Conservation (phyloP, 495 filamentous ascomycete species). For the Neurospora sp. region DNA sequence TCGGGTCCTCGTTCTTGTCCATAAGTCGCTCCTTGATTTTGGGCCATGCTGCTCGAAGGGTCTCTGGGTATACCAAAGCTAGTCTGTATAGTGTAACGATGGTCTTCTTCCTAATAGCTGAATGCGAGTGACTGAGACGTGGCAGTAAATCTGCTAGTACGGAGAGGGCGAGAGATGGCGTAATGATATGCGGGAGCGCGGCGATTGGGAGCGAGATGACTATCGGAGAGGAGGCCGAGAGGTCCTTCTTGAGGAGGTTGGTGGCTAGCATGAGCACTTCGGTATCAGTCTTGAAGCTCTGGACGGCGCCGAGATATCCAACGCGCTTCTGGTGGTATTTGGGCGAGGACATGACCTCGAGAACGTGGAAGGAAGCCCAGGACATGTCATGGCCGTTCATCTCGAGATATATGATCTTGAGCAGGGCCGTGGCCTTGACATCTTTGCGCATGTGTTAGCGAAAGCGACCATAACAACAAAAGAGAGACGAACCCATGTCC, state of each 20-base stretch:
- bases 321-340: constrained; percentile 94
- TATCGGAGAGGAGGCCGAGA: constrained; percentile 60
- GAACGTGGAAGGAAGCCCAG: constrained; percentile 95
- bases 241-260: constrained; percentile 95
- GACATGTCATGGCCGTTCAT: constrained; percentile 99
- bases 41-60: constrained; percentile 85
- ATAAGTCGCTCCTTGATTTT: constrained; percentile 90
- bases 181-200: constrained; percentile 85
- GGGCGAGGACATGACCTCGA: constrained; percentile 93
- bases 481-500: constrained; percentile 64
- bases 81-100: constrained; percentile 87
- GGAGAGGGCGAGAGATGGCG: constrained; percentile 79
- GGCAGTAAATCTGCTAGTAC: constrained; percentile 77
- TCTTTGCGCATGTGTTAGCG: constrained; percentile 42
- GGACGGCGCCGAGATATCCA: constrained; percentile 90
- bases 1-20: constrained; percentile 82
- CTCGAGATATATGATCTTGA: constrained; percentile 94
- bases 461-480: not conserved
- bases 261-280: constrained; percentile 97
- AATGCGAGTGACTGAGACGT: constrained; percentile 72
- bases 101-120: constrained; percentile 84
- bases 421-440: constrained; percentile 85
- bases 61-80: constrained; percentile 89
- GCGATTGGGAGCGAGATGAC: constrained; percentile 76
- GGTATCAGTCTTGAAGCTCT: constrained; percentile 91